These are phyloP conservation scores for Leucocoprinus leucothites DNA, from an alignment of 768 basidiomycete genomes.

Conservation along the genomic window DNA sequence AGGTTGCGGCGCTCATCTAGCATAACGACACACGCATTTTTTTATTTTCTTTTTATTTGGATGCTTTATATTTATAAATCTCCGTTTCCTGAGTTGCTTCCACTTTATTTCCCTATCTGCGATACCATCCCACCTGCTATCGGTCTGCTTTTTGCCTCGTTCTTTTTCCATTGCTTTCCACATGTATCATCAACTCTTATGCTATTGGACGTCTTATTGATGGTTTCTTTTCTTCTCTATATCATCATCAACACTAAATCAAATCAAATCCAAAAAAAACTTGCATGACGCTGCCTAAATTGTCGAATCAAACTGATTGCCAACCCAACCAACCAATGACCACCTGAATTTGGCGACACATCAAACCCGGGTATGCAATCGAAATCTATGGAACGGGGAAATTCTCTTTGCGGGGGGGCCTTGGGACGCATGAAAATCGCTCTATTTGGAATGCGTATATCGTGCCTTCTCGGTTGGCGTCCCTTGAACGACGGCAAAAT, in stretches of 20 bases:
- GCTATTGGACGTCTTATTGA: slow-evolving; percentile 7
- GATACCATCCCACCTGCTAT: slow-evolving; percentile 2
- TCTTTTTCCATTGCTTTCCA: background rate
- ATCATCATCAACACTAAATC: slow-evolving; percentile 4
- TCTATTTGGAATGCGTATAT: background rate
- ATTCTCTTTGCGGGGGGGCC: background rate
- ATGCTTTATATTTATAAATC: slow-evolving; percentile 3
- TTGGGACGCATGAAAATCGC: no score
- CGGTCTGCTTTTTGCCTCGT: background rate
- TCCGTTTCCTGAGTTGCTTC: background rate
- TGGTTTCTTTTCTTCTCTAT: slow-evolving; percentile 10
- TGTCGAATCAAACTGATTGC: background rate
- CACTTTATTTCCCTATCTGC: background rate
- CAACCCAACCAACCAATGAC: background rate
- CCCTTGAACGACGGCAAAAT: background rate
- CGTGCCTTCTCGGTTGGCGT: background rate
- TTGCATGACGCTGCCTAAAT: background rate
- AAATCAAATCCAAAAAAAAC: slow-evolving; percentile 9
- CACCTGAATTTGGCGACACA: background rate
- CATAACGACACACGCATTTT: slow-evolving; percentile 14
- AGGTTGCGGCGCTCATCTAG: slow-evolving; percentile 65
- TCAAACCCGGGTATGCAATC: background rate
- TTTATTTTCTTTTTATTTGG: background rate
- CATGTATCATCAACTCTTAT: slow-evolving; percentile 10
- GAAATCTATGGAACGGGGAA: background rate